Evolutionary conservation across 257 asterid genomes (phyloP).

Genomic region (Coffea canephora): DNA sequence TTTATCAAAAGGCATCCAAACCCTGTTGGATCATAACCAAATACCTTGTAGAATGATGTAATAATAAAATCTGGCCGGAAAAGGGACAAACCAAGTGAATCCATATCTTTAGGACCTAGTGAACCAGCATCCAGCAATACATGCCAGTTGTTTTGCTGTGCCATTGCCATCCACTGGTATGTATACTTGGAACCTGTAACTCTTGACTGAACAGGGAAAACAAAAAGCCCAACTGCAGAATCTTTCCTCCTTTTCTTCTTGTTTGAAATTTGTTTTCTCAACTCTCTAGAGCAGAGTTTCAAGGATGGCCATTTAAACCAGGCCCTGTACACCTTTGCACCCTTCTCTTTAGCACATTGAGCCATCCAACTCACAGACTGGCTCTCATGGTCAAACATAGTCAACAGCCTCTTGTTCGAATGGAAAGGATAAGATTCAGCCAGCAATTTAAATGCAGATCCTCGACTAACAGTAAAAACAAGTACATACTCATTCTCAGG

Average conservation of each 20-base stretch:
- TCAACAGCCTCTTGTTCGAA: constrained; percentile 30
- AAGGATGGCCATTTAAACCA: constrained; percentile 34
- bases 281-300: constrained; percentile 31
- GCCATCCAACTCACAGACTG: constrained; percentile 37
- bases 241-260: constrained; percentile 31
- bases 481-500: constrained; percentile 37
- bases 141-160: constrained; percentile 38
- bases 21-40: constrained; percentile 32
- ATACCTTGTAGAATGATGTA: constrained; percentile 33
- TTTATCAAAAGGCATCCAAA: constrained; percentile 36
- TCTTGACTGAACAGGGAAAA: constrained; percentile 39
- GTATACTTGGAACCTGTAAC: constrained; percentile 37
- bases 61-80: constrained; percentile 36
- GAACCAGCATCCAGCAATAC: constrained; percentile 38
- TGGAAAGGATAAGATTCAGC: constrained; percentile 38
- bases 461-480: constrained; percentile 38
- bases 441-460: constrained; percentile 35
- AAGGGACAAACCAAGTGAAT: constrained; percentile 33
- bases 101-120: constrained; percentile 40
- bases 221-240: constrained; percentile 33
- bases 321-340: constrained; percentile 32
- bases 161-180: constrained; percentile 38
- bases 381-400: constrained; percentile 43
- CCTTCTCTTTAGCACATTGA: constrained; percentile 33
- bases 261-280: constrained; percentile 30